Evolutionary conservation across 2,329 filamentous ascomycete genomes (phyloP).

Genomic region (Penicillium hesseltinei): DNA sequence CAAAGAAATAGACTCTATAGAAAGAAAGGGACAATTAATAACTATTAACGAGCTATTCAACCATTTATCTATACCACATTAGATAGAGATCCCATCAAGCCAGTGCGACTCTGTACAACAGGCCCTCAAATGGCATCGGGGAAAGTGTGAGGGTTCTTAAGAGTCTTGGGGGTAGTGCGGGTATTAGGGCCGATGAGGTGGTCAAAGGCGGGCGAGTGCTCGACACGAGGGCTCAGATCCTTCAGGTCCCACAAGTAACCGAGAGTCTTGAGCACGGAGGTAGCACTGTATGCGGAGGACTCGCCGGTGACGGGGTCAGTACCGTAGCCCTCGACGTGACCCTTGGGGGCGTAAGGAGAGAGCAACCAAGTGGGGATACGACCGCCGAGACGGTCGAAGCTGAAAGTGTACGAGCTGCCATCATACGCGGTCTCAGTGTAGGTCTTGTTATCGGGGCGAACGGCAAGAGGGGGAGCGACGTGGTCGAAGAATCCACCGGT

Average conservation of each 20-base stretch:
- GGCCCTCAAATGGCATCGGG: slow-evolving; percentile 15
- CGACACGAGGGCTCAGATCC: slow-evolving; percentile 30
- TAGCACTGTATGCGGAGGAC: slow-evolving; percentile 27
- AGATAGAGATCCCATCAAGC: neutral
- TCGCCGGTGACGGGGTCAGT: slow-evolving; percentile 27
- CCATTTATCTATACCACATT: neutral
- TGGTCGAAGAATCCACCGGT: slow-evolving; percentile 41
- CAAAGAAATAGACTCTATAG: too few species aligned
- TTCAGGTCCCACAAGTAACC: slow-evolving; percentile 33
- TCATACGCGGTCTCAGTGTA: slow-evolving; percentile 34
- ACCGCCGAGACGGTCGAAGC: slow-evolving; percentile 29
- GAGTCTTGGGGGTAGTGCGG: slow-evolving; percentile 11
- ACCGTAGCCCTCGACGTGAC: slow-evolving; percentile 30
- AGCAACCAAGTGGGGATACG: slow-evolving; percentile 34
- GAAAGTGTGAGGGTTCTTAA: slow-evolving; percentile 27
- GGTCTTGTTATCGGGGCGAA: slow-evolving; percentile 35
- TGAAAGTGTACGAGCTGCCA: slow-evolving; percentile 28
- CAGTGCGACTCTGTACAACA: neutral
- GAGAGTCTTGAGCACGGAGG: slow-evolving; percentile 33
- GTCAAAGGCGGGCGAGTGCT: slow-evolving; percentile 32
- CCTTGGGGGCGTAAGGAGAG: slow-evolving; percentile 28
- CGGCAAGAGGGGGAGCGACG: slow-evolving; percentile 33
- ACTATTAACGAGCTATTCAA: neutral
- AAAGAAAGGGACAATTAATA: neutral
- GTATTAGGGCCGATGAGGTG: slow-evolving; percentile 26